phyloP scores from a whole-genome alignment of 768 basidiomycete genomes.

The Tubosaeta brunneosetosa region DNA sequence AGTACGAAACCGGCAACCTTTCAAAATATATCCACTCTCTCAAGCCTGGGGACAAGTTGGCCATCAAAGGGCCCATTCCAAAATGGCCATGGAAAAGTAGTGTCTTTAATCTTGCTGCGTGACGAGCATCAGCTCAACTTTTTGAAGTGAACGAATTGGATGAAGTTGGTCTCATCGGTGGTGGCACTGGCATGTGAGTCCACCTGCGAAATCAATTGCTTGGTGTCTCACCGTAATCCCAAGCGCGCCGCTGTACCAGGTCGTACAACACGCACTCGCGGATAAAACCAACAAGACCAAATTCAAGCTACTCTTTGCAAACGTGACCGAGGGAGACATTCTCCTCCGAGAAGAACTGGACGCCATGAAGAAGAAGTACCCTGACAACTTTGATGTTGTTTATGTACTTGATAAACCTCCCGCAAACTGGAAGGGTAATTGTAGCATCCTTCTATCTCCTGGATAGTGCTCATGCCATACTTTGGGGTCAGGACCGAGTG shows the following conservation, averaged over 20 bases:
- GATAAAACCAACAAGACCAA: conserved; percentile 86
- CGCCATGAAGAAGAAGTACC: conserved; percentile 59
- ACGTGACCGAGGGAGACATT: conserved; percentile 87
- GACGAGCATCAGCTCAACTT: not conserved
- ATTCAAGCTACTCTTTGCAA: conserved; percentile 89
- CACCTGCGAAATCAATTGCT: not conserved
- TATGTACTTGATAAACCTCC: conserved; percentile 82
- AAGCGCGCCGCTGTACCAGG: conserved; percentile 81
- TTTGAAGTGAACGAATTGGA: conserved; percentile 78
- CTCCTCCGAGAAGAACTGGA: conserved; percentile 79
- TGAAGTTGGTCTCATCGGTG: conserved; percentile 84
- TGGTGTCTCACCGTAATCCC: not conserved
- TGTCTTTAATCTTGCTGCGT: conserved; percentile 2
- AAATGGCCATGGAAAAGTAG: conserved; percentile 85
- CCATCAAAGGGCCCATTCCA: conserved; percentile 85
- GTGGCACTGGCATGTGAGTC: conserved; percentile 87
- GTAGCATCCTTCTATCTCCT: not conserved
- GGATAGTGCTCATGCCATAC: conserved; percentile 3
- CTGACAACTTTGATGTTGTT: conserved; percentile 71
- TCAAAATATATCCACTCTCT: conserved; percentile 79
- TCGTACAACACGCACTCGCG: conserved; percentile 67
- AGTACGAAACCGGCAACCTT: conserved; percentile 75
- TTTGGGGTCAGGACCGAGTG: conserved; percentile 48
- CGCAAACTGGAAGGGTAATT: conserved; percentile 53
- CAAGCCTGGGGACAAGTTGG: conserved; percentile 76